Conservation (phyloP, 1,284 basidiomycete genomes). For the Boletus sp. region DNA sequence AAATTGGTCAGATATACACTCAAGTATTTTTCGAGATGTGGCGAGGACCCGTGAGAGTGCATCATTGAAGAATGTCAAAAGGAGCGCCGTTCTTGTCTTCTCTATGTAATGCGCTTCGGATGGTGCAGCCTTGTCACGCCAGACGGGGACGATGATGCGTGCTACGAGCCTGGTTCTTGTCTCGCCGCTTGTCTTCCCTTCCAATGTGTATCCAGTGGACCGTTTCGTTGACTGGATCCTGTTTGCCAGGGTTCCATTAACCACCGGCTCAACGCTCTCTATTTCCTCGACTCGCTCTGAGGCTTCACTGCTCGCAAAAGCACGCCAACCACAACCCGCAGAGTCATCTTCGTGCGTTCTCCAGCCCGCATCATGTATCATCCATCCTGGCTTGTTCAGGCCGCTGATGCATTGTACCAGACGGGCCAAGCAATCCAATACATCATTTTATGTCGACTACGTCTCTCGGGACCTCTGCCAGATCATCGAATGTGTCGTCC, state of each 20-base stretch:
- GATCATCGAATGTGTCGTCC: too few species aligned
- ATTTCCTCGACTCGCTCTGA: too few species aligned
- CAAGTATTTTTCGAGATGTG: slow-evolving; percentile 66
- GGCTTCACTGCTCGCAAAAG: slow-evolving; percentile 66
- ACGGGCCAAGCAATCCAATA: slow-evolving; percentile 2
- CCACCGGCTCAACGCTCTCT: slow-evolving; percentile 63
- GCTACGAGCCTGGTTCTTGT: not conserved
- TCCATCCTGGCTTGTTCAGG: too few species aligned
- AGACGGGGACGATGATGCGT: too few species aligned
- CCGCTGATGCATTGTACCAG: not conserved
- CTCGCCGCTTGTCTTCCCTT: not conserved
- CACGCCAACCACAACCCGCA: too few species aligned
- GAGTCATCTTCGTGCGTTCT: too few species aligned
- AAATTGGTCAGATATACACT: slow-evolving; percentile 55
- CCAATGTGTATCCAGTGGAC: not conserved
- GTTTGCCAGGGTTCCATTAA: slow-evolving; percentile 77
- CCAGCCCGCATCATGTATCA: too few species aligned
- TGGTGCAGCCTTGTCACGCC: too few species aligned
- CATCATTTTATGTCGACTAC: slow-evolving; percentile 16
- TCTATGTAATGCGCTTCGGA: not conserved
- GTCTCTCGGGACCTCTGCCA: too few species aligned
- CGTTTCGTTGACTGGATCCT: not conserved
- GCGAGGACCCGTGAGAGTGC: slow-evolving; percentile 94
- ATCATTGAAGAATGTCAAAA: slow-evolving; percentile 88
- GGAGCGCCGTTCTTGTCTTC: slow-evolving; percentile 41